Base-by-base conservation (phyloP, 1,284 basidiomycete genomes). In the Puccinia coronata region DNA sequence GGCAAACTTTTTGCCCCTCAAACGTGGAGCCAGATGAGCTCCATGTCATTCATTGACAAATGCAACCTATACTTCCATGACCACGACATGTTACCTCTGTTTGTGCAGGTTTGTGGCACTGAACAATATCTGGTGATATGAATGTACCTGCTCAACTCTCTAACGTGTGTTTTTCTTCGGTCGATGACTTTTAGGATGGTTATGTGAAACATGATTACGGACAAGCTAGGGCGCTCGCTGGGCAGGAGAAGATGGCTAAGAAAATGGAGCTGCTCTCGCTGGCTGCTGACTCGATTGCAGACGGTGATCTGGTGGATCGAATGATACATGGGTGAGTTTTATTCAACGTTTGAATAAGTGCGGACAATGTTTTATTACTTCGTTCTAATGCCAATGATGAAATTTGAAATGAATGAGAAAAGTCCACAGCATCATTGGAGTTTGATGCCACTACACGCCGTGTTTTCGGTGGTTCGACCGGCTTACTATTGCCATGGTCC, bases 31-130 rank as follows among this genome's bases (percentile, higher is more conserved):
- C 86, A 89, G 23, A 96, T 92, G 0, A 91, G 91, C 69, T 90
- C 92, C 73, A 92, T 95, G 86, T 92, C 92, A 0, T 88, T 99
- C 11, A 91, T 90, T 69, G 94, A 98, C 84, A 98, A 98, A 88
- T 93, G 97, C 88, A 96, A 98, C 83, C 87, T 94, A 82, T 99
- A 98, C 87, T 99, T 98, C 87, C 95, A 98, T 82, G 97, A 99
- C 85, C 93, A 94, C 84, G 90, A 92, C 0, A 94, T 98, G 84
- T 90, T 99, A 71, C 96, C 96, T 0, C 87, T 99, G 41, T 98
- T 99, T 88, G 93, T 98, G 73, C 94, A 96, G 89, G 94, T 93
- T 81, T 14, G 80, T 31, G 85, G 73, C 51, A 51, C 25, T 70
- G 36, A 39, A 20, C 63, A n/a, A 3, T 43, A 1, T n/a, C 18